Percentiles rank a stretch among this genome's conserved stretches.
Evolutionary conservation across 768 basidiomycete genomes (phyloP).

Genomic region (Hericium erinaceus): DNA sequence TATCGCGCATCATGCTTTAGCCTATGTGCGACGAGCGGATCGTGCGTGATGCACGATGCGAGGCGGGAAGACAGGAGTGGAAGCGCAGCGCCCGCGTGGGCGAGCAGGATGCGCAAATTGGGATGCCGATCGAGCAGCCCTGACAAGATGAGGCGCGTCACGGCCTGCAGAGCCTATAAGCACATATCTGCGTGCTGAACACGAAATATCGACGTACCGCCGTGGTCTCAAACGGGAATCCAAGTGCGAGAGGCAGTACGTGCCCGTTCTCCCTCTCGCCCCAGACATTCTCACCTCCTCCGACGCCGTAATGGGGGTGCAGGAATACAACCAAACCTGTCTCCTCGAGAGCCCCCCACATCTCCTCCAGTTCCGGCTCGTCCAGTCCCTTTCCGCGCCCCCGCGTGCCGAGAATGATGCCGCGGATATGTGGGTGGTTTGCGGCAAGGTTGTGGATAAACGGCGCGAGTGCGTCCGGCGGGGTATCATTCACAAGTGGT

Average conservation of each 20-base stretch:
- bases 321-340: slow-evolving; percentile 71
- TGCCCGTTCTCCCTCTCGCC: slow-evolving; percentile 77
- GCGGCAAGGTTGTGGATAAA: slow-evolving; percentile 56
- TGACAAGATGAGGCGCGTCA: slow-evolving; percentile 71
- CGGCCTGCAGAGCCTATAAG: slow-evolving; percentile 32
- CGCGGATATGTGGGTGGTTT: slow-evolving; percentile 54
- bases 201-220: slow-evolving; percentile 43
- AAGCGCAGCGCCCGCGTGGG: slow-evolving; percentile 81
- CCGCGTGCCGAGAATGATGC: slow-evolving; percentile 74
- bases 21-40: slow-evolving; percentile 67
- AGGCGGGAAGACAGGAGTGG: slow-evolving; percentile 79
- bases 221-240: slow-evolving; percentile 89
- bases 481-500: slow-evolving; percentile 65
- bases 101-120: slow-evolving; percentile 64
- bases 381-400: slow-evolving; percentile 77
- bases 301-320: slow-evolving; percentile 83
- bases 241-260: slow-evolving; percentile 77
- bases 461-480: slow-evolving; percentile 46
- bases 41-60: slow-evolving; percentile 78
- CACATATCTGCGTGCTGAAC: neutral
- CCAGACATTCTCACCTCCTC: slow-evolving; percentile 46
- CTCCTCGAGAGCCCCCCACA: slow-evolving; percentile 72
- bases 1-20: slow-evolving; percentile 76
- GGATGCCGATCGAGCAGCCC: slow-evolving; percentile 79
- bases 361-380: slow-evolving; percentile 65